phyloP scores from a whole-genome alignment of 495 filamentous ascomycete genomes.

The Xylaria scruposa region DNA sequence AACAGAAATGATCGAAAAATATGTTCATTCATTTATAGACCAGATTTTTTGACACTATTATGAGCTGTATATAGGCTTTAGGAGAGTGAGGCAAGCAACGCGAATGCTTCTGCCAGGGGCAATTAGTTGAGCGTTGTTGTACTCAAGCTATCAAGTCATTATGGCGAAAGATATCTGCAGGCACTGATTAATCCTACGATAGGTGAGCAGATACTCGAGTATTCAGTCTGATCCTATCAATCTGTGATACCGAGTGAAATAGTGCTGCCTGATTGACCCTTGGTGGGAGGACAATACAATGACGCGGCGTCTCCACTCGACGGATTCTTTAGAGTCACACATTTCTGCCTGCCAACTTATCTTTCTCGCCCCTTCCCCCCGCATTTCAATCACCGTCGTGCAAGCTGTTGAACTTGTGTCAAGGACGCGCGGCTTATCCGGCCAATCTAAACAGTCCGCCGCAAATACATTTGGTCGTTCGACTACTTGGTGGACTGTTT shows the following conservation, averaged over 20 bases:
- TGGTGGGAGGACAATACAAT: neutral
- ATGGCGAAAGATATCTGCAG: too few relatives aligned
- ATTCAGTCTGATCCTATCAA: neutral
- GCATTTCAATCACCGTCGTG: neutral
- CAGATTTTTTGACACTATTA: too few relatives aligned
- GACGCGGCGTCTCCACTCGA: neutral
- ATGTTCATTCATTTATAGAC: too few relatives aligned
- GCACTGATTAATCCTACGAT: too few relatives aligned
- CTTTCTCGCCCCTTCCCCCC: neutral
- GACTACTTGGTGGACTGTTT: neutral
- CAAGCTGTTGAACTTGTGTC: neutral
- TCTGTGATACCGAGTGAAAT: neutral
- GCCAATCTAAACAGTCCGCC: neutral
- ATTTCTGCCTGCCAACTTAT: neutral
- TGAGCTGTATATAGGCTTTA: too few relatives aligned
- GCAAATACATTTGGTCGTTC: neutral
- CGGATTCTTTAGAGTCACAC: neutral
- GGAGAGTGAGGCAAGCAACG: too few relatives aligned
- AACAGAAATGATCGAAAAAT: too few relatives aligned
- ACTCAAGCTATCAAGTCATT: too few relatives aligned
- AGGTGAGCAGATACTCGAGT: too few relatives aligned
- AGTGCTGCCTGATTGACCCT: neutral
- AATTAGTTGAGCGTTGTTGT: too few relatives aligned
- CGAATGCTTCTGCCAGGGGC: too few relatives aligned
- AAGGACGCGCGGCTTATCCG: constrained; percentile 1